Conservation (phyloP, 1,284 basidiomycete genomes). For the Ganoderma meredithae region DNA sequence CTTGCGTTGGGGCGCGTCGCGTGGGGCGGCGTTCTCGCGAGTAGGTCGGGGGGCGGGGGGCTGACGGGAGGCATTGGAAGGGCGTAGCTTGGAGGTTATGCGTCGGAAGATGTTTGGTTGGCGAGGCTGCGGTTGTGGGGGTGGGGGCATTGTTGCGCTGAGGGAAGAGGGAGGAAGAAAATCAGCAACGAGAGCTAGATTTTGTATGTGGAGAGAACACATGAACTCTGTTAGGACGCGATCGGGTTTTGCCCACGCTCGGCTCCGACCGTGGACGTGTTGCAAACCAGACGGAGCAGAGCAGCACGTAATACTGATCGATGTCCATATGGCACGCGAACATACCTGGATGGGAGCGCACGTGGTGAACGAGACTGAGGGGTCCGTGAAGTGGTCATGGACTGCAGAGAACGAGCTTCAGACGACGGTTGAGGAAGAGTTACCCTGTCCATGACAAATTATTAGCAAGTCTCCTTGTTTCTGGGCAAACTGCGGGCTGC, state of each 20-base stretch:
- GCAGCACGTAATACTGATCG: not conserved
- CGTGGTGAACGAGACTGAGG: constrained; percentile 7
- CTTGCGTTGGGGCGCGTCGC: constrained; percentile 11
- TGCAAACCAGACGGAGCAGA: not conserved
- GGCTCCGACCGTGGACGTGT: constrained; percentile 10
- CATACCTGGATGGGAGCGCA: constrained; percentile 11
- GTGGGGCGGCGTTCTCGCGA: not conserved
- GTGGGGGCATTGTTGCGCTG: constrained; percentile 19
- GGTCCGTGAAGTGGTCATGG: constrained; percentile 7
- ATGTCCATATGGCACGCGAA: not conserved
- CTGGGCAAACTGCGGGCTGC: not conserved
- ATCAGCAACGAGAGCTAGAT: not conserved
- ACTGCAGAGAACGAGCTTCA: not conserved
- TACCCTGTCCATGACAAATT: not conserved
- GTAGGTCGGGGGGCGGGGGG: not conserved
- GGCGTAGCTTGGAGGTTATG: constrained; percentile 32
- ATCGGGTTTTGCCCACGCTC: constrained; percentile 6
- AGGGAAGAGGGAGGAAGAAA: constrained; percentile 13
- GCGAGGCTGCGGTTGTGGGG: constrained; percentile 12
- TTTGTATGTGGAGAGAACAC: not conserved
- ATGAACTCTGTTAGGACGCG: not conserved
- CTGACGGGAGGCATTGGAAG: constrained; percentile 13
- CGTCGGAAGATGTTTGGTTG: constrained; percentile 30
- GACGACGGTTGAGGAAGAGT: constrained; percentile 1
- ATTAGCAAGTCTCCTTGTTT: not conserved